Percentiles rank a stretch among this genome's conserved stretches.
These are phyloP conservation scores for Batkoa obscura DNA, from an alignment of 371 early-diverging fungal species.

Conservation along the genomic window DNA sequence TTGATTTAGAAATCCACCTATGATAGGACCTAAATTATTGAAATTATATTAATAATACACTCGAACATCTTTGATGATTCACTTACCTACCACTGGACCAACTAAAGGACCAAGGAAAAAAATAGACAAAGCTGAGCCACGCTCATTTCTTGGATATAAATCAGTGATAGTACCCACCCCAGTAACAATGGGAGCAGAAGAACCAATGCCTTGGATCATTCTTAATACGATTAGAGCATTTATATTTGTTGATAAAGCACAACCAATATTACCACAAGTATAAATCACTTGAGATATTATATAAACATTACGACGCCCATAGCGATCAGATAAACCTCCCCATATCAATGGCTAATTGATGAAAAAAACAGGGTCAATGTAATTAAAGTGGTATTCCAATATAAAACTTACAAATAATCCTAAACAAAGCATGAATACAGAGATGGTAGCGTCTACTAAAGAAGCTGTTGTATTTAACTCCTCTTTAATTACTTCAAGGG, in stretches of 20 bases:
- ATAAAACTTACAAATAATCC: no score
- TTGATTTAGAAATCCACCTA: conserved; percentile 23
- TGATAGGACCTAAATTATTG: conserved; percentile 14
- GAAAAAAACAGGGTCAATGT: no score
- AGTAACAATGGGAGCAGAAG: conserved; percentile 44
- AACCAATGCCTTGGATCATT: conserved; percentile 41
- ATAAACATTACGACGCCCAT: conserved; percentile 45
- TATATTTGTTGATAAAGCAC: conserved; percentile 29
- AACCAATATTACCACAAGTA: conserved; percentile 32
- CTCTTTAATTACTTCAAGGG: no score
- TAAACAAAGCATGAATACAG: no score
- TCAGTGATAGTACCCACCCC: conserved; percentile 53
- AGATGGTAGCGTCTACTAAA: no score
- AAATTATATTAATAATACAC: no score
- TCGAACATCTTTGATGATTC: no score
- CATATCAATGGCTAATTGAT: conserved; percentile 24
- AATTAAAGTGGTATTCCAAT: no score
- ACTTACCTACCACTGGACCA: conserved; percentile 20
- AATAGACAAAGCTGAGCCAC: conserved; percentile 32
- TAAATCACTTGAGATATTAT: conserved; percentile 31
- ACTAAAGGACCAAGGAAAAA: conserved; percentile 34
- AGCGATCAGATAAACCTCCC: conserved; percentile 46
- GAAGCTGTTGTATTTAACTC: no score
- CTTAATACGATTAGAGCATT: conserved; percentile 33
- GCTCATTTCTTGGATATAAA: conserved; percentile 15